These are phyloP conservation scores for Fusarium robinianum DNA, from an alignment of 2,329 filamentous ascomycete species.

Conservation along the genomic window DNA sequence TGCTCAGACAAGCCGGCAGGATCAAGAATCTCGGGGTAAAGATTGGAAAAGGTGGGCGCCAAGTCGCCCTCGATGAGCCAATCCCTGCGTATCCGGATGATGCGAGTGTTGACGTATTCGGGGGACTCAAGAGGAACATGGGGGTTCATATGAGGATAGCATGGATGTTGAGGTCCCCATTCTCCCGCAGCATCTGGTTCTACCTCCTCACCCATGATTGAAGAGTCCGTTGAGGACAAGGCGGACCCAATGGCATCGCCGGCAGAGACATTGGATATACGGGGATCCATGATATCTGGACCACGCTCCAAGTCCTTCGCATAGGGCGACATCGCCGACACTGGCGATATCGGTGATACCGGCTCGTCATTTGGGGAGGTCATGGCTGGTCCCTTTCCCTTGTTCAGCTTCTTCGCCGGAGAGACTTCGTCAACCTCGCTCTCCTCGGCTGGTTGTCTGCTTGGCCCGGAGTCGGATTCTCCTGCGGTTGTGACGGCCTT, in stretches of 20 bases:
- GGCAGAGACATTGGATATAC: slow-evolving; percentile 54
- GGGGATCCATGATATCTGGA: slow-evolving; percentile 49
- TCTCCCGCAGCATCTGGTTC: slow-evolving; percentile 71
- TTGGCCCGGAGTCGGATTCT: slow-evolving; percentile 23
- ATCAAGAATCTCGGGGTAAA: slow-evolving; percentile 95
- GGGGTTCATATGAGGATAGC: slow-evolving; percentile 90
- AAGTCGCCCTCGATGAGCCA: slow-evolving; percentile 90
- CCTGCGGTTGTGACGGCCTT: slow-evolving; percentile 37
- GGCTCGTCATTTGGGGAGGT: slow-evolving; percentile 44
- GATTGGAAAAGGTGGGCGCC: slow-evolving; percentile 89
- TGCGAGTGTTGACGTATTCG: slow-evolving; percentile 77
- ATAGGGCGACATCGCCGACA: slow-evolving; percentile 45
- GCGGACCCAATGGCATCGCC: slow-evolving; percentile 59
- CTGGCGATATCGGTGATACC: too few species aligned
- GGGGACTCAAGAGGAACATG: slow-evolving; percentile 80
- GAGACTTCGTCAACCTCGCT: slow-evolving; percentile 17
- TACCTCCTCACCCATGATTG: slow-evolving; percentile 67
- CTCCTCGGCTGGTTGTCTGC: slow-evolving; percentile 18
- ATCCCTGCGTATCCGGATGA: slow-evolving; percentile 89
- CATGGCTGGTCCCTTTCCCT: slow-evolving; percentile 60
- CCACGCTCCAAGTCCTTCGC: slow-evolving; percentile 61
- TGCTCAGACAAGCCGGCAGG: slow-evolving; percentile 79
- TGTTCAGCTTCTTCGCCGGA: slow-evolving; percentile 45
- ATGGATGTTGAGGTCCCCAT: slow-evolving; percentile 94
- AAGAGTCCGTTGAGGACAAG: slow-evolving; percentile 61